Evolutionary conservation across 1,139 yeast genomes (phyloP), one percentile per base, ranked within the genome.

Genomic region (Yamadazyma atmosphaerica): DNA sequence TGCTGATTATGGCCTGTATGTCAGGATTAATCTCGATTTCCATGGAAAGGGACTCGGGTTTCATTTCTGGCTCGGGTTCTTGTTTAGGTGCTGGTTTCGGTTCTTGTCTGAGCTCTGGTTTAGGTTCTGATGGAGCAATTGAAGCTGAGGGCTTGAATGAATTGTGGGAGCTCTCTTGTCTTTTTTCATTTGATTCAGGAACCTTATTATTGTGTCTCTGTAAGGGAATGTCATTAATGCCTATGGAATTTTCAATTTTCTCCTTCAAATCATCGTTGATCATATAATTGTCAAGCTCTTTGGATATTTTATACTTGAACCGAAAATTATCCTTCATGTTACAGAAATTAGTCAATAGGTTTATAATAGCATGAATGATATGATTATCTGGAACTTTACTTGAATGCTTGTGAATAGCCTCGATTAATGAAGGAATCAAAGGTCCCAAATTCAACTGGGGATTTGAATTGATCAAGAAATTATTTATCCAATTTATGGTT

Each of bases 291-390:
- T 64, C 62, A 43, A 84, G 50, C 38, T 79, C 81, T 18, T 63
- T 62, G 4, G 71, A 60, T 27, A 85, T 63, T 40, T 80, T 86
- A 14, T 58, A 62, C 47, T 69, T 67, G 13, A 56, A 56, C 30
- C 57, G 42, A 26, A 53, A 47, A 40, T 65, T 65, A 18, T 55
- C 61, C 39, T 55, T 57, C 39, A 58, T 42, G 27, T 51, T 51
- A 43, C 63, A 68, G 49, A 61, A 66, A 36, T 48, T 49, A 2
- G 50, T 50, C 18, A 68, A 54, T 28, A 69, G 51, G 5, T 44
- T 42, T 33, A 41, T 47, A 4, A 59, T 44, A 12, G 54, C 45
- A 14, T 44, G 44, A 14, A 52, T 43, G 4, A 59, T 16, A 28
- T 28, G 31, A 16, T 15, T 43, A 23, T 43, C 52, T n/a, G 29